Percentiles rank a stretch among this genome's conserved stretches.
Evolutionary conservation across 257 asterid genomes (phyloP).

Genomic region (Mentha longifolia): DNA sequence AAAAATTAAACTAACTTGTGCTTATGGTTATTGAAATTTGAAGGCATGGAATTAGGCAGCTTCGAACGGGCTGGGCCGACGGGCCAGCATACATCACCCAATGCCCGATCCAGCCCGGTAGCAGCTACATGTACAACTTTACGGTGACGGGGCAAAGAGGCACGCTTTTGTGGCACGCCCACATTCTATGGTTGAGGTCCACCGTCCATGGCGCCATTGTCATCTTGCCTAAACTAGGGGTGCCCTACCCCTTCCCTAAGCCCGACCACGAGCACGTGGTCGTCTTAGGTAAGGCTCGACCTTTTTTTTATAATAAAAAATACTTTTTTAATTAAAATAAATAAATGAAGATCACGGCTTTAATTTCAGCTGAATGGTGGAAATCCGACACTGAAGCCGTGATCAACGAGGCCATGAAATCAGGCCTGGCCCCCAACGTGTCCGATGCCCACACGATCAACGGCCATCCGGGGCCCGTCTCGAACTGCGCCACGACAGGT

Average conservation of each 20-base stretch:
- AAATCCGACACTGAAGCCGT: constrained; percentile 73
- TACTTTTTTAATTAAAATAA: background rate
- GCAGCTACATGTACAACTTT: constrained; percentile 72
- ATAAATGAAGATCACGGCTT: background rate
- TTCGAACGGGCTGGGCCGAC: constrained; percentile 92
- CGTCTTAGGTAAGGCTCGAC: constrained; percentile 50
- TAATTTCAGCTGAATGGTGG: constrained; percentile 74
- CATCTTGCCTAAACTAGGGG: constrained; percentile 82
- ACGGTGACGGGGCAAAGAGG: constrained; percentile 94
- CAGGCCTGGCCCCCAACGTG: constrained; percentile 71
- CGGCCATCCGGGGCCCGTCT: constrained; percentile 60
- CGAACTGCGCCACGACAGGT: constrained; percentile 50
- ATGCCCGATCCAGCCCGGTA: constrained; percentile 87
- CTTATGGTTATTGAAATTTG: background rate
- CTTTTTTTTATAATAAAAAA: background rate
- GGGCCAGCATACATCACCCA: constrained; percentile 96
- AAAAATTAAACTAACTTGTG: too few relatives aligned
- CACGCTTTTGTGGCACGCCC: constrained; percentile 90
- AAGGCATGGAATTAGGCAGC: constrained; percentile 91
- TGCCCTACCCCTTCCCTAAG: constrained; percentile 86
- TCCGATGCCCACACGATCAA: constrained; percentile 82
- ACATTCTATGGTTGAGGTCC: constrained; percentile 79
- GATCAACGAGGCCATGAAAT: constrained; percentile 55
- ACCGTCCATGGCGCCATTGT: constrained; percentile 89
- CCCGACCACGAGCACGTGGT: constrained; percentile 80